A percentile compares a stretch with the other conserved stretches of the same genome.
These are phyloP conservation scores for Cicer yamashitae DNA, from an alignment of 306 rosid species.

Conservation along the genomic window DNA sequence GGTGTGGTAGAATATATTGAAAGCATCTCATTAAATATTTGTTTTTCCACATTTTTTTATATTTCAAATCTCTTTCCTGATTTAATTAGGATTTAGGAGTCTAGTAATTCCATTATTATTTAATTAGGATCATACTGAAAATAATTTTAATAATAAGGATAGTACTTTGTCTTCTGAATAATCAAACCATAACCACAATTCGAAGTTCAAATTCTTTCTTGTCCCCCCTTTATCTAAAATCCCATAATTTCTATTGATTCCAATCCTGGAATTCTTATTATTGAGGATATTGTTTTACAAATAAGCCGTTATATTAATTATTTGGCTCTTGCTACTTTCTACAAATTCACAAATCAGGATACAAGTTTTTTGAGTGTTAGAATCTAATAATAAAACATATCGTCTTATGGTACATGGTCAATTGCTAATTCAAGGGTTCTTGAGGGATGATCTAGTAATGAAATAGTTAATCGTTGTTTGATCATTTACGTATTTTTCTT, in stretches of 20 bases:
- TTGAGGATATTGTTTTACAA: not conserved
- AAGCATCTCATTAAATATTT: too few relatives aligned
- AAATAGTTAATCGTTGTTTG: too few relatives aligned
- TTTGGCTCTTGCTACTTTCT: not conserved
- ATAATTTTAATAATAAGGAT: too few relatives aligned
- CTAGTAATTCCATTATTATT: too few relatives aligned
- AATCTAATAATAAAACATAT: too few relatives aligned
- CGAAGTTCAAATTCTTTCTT: not conserved
- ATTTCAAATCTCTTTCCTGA: not conserved
- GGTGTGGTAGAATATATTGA: too few relatives aligned
- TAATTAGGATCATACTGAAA: too few relatives aligned
- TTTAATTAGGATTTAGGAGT: not conserved
- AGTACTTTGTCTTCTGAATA: not conserved
- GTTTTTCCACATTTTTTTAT: too few relatives aligned
- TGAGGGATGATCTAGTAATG: too few relatives aligned
- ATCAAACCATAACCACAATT: not conserved
- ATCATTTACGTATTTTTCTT: constrained; percentile 35
- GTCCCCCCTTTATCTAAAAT: not conserved
- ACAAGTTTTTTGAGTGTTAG: not conserved
- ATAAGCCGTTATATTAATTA: not conserved
- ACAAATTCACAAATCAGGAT: not conserved
- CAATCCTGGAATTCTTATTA: not conserved
- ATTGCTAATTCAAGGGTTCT: too few relatives aligned
- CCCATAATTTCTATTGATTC: not conserved
- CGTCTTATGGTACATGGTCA: too few relatives aligned